Base-by-base conservation (phyloP, 179 eudicot genomes). In the Gypsophila paniculata region DNA sequence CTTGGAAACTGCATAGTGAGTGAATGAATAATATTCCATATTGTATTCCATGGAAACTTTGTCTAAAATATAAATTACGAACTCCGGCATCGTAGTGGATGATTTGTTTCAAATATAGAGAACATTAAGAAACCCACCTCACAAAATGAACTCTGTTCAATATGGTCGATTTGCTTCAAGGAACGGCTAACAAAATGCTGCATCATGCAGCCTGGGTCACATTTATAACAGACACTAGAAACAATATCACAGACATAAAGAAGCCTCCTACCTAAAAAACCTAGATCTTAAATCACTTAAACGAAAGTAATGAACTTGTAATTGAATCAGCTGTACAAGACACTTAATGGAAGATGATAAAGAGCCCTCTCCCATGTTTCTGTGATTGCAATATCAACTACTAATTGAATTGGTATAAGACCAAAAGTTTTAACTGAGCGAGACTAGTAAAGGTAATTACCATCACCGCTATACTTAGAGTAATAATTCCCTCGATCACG, bases 381-480 rank as follows among this genome's bases (percentile, higher is more conserved):
- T 29, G 18, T 9, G 18, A 22, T 49, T 67, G 44, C 58, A 26
- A 23, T 14, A 60, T 52, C 44, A 75, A 48, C 36, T 25, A 61
- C 53, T 5, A 69, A 29, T 42, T 59, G 18, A 23, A 1, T 75
- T 3, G 10, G 26, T 36, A 17, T 13, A 23, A 58, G 13, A 26
- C 29, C 13, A 23, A 14, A 71, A 23, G 70, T 23, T 57, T 51
- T 42, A 49, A 74, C 59, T 51, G 53, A 39, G 29, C 11, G 18
- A 42, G 23, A 14, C 23, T 11, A 74, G 15, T 9, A 36, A 36
- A 70, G 39, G n/a, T 0, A 32, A 68, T 36, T 83, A 83, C 86
- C 86, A 71, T 70, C 75, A 66, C 82, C 69, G 39, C 38, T n/a
- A 53, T 67, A 67, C 58, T 78, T 84, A 74, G 82, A 51, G 63